These are phyloP conservation scores for Dioscorea alata DNA, from an alignment of 106 monocot genomes.

Conservation along the genomic window DNA sequence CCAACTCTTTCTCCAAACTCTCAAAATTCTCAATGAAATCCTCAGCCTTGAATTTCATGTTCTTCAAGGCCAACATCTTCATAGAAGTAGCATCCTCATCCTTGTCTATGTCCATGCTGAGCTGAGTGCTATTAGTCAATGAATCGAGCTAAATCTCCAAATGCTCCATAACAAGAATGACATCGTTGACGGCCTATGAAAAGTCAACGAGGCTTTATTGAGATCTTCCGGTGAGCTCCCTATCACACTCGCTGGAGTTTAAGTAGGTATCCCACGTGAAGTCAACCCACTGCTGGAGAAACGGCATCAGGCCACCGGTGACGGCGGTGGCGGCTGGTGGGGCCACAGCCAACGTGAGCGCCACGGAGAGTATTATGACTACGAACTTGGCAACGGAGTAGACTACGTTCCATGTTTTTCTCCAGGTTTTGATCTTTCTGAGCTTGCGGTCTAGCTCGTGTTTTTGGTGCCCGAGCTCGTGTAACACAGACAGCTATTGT, in stretches of 20 bases:
- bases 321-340: constrained; percentile 45
- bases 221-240: constrained; percentile 35
- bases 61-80: constrained; percentile 28
- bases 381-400: constrained; percentile 25
- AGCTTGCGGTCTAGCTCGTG: constrained; percentile 40
- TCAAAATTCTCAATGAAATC: constrained; percentile 31
- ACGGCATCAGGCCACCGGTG: constrained; percentile 23
- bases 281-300: constrained; percentile 55
- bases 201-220: constrained; percentile 24
- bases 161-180: constrained; percentile 32
- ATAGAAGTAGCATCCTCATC: too few relatives aligned
- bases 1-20: constrained; percentile 45
- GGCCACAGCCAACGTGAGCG: constrained; percentile 34
- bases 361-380: constrained; percentile 47
- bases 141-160: constrained; percentile 32
- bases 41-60: constrained; percentile 35
- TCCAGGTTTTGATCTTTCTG: constrained; percentile 25
- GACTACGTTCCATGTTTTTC: constrained; percentile 36
- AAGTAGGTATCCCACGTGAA: constrained; percentile 35
- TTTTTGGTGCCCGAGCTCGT: constrained; percentile 22
- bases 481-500: constrained; percentile 38
- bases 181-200: constrained; percentile 45
- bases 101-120: too few relatives aligned
- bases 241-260: constrained; percentile 28
- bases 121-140: constrained; percentile 17